A percentile compares a stretch with the other conserved stretches of the same genome.
These are phyloP conservation scores for Knufia petricola DNA, from an alignment of 2,329 filamentous ascomycete genomes.

Conservation along the genomic window DNA sequence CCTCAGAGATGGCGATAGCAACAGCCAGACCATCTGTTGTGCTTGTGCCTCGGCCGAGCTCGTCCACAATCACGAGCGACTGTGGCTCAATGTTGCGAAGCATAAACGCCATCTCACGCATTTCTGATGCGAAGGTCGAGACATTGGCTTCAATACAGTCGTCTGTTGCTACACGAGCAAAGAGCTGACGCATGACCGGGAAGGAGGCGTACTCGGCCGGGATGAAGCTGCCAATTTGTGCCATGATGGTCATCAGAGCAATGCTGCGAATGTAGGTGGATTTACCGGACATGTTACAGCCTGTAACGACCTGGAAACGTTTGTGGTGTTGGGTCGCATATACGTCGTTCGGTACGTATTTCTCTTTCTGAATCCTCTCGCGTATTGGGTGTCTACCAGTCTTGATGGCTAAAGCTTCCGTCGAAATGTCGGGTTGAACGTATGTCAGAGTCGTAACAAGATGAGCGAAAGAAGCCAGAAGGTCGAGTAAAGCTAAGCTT, in stretches of 20 bases:
- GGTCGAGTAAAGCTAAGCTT: conserved; percentile 75
- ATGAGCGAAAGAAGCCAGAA: conserved; percentile 69
- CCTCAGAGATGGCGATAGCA: conserved; percentile 81
- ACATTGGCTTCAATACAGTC: conserved; percentile 84
- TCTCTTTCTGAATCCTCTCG: conserved; percentile 56
- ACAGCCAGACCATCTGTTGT: conserved; percentile 82
- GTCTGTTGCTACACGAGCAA: conserved; percentile 77
- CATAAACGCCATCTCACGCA: conserved; percentile 94
- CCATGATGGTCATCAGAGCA: conserved; percentile 81
- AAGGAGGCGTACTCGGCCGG: conserved; percentile 77
- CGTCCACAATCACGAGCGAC: conserved; percentile 78
- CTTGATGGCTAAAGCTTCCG: conserved; percentile 60
- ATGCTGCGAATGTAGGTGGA: conserved; percentile 86
- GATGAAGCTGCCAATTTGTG: conserved; percentile 83
- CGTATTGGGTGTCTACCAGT: conserved; percentile 68
- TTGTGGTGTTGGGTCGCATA: conserved; percentile 64
- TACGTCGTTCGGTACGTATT: conserved; percentile 81
- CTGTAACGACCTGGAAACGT: conserved; percentile 86
- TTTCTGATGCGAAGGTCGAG: conserved; percentile 87
- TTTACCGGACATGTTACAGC: conserved; percentile 97
- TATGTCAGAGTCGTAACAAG: conserved; percentile 58
- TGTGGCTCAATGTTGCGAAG: conserved; percentile 67
- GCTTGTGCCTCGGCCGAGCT: conserved; percentile 83
- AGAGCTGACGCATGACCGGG: conserved; percentile 70
- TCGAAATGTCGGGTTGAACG: conserved; percentile 55